Evolutionary conservation across 805 yeast species (phyloP), one percentile per base, ranked within the genome.

Genomic region (Maudiozyma pseudohumilis): DNA sequence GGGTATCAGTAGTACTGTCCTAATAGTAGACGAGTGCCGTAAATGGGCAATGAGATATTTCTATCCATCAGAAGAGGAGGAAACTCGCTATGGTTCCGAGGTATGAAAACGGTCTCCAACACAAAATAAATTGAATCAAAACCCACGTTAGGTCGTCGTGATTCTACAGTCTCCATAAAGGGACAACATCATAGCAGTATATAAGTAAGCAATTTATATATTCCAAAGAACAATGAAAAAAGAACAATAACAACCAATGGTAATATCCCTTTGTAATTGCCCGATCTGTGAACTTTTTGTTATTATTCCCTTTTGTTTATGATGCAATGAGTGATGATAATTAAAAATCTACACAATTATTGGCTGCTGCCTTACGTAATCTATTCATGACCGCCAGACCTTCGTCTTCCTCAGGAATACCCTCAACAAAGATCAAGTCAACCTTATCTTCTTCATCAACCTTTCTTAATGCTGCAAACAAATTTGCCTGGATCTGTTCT

Each of bases 381-480:
- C 98, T 64, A 56, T 92, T 92, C 96, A 92, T 89, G 26, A 92
- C 80, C 0, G 98, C 98, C 40, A 88, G 66, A 0, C 98, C 98
- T 53, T 87, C 92, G 37, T 80, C 70, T 1, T 66, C 61, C 45
- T 82, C 87, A 20, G 66, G 74, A 6, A 87, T 74, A 0, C 94
- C 94, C 56, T 88, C 96, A 1, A 88, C 87, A 34, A 92, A 66
- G 8, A 92, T 86, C 26, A 75, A 46, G 42, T 81, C 86, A 2
- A 76, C 87, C 2, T 53, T 50, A 2, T 68, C 72, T 17, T 59
- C 45, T 38, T 74, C 80, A 55, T 92, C 98, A 12, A 84, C 78
- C 30, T 77, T 77, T 49, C 98, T 69, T 38, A 92, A 66, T 20
- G 65, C 56, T 15, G 78, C 72, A 59, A 92, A 92, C 36, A 92